Conservation (phyloP, 768 basidiomycete species). For the Leucogyrophana mollusca region DNA sequence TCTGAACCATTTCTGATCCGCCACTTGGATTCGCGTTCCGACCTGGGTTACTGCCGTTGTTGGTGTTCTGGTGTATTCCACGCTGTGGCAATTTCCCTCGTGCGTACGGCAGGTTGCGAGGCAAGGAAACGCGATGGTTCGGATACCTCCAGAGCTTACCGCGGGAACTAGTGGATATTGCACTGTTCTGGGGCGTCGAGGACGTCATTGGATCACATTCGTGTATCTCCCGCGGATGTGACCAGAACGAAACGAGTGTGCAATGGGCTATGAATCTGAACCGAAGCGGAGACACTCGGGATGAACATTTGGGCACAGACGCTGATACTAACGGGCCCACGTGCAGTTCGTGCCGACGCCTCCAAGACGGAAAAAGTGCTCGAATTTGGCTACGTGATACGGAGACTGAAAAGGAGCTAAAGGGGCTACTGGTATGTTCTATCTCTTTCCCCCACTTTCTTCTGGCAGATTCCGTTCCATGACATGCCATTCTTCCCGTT, state of each 20-base stretch:
- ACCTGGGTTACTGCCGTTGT: slow-evolving; percentile 3
- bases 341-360: slow-evolving; percentile 18
- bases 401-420: slow-evolving; percentile 26
- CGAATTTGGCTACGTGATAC: slow-evolving; percentile 32
- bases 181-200: slow-evolving; percentile 55
- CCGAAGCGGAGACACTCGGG: slow-evolving; percentile 2
- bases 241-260: not conserved
- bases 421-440: slow-evolving; percentile 24
- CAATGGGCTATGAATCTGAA: slow-evolving; percentile 6
- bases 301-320: not conserved
- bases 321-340: not conserved
- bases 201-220: slow-evolving; percentile 15
- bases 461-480: not conserved
- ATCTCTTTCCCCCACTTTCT: slow-evolving; percentile 5
- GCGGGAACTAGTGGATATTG: slow-evolving; percentile 48
- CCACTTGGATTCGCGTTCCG: not conserved
- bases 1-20: not conserved
- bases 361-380: slow-evolving; percentile 29
- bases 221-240: slow-evolving; percentile 19
- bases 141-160: slow-evolving; percentile 69
- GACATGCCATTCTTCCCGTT: not conserved
- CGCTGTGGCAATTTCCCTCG: slow-evolving; percentile 9
- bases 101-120: slow-evolving; percentile 41
- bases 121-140: slow-evolving; percentile 53
- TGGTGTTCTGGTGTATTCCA: slow-evolving; percentile 1